Conservation (phyloP, 106 monocot species). For the Platanthera zijinensis region DNA sequence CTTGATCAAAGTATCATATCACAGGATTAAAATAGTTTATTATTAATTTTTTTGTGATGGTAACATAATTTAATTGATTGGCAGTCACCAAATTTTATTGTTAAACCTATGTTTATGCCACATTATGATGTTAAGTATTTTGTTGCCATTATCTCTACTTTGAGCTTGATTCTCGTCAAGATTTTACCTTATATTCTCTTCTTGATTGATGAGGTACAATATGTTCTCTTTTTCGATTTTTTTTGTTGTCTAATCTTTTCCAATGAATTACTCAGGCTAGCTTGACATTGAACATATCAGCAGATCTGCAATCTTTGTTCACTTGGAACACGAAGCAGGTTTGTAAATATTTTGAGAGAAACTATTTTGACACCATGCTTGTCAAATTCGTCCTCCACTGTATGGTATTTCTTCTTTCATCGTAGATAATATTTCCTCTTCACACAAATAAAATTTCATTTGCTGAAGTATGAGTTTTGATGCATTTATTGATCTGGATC, state of each 20-base stretch:
- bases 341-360: not conserved
- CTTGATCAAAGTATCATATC: not conserved
- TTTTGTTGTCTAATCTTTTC: not conserved
- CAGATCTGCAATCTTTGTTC: constrained; percentile 85
- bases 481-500: not conserved
- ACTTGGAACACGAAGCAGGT: constrained; percentile 99
- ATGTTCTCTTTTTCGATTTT: not conserved
- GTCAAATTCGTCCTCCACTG: not conserved
- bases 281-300: constrained; percentile 84
- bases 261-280: constrained; percentile 52
- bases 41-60: not conserved
- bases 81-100: not conserved
- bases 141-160: not conserved
- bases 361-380: not conserved
- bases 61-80: constrained; percentile 3
- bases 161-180: not conserved
- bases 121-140: not conserved
- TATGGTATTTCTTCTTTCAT: not conserved
- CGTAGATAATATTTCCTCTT: not conserved
- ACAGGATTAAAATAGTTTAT: not conserved
- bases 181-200: not conserved
- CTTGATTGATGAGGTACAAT: not conserved
- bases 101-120: not conserved
- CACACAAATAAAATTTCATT: not conserved
- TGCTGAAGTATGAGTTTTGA: not conserved